Evolutionary conservation across 1,284 basidiomycete species (phyloP), one percentile per base, ranked within the genome.

Genomic region (Ustilago crameri): DNA sequence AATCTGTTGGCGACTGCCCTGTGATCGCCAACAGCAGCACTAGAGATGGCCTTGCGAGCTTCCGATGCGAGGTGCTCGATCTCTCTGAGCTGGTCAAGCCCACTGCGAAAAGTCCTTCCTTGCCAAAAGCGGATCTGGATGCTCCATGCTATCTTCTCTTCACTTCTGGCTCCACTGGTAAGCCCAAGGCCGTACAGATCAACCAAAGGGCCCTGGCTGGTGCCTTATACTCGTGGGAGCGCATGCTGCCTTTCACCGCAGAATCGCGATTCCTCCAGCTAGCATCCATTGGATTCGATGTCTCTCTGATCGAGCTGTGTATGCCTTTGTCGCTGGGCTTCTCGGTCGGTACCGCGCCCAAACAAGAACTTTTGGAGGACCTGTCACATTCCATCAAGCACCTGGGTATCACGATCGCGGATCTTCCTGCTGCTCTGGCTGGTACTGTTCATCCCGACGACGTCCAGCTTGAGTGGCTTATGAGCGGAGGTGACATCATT

Each of bases 401-500:
- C 20, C 68, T 83, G 23, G 65, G 73, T 14, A 74, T 82, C 48
- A 81, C 79, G 2, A 74, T 81, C 44, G 80, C 80, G 14, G 79
- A 80, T 40, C 56, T 82, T 18, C 81, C 81, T 1, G 78, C 81
- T 30, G 79, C 77, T 4, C 72, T 83, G 30, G 81, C 79, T 9
- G 64, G 72, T 14, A 65, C 77, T 3, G 61, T 82, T n/a, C 75
- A 73, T 34, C 79, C 77, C 9, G 62, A 63, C 2, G 64, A 74
- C 37, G 62, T 81, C 9, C 58, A 74, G 35, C 68, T 81, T 34
- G 76, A 80, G 34, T 82, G 81, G 80, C 73, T 83, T 26, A 80
- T 82, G 79, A 82, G 78, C 49, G 81, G 81, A 15, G 81, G 81
- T 40, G 81, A 83, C 49, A 68, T 76, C 42, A 80, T 83, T 32